Base-by-base conservation (phyloP, 345 rosid species). In the Syzygium oleosum region DNA sequence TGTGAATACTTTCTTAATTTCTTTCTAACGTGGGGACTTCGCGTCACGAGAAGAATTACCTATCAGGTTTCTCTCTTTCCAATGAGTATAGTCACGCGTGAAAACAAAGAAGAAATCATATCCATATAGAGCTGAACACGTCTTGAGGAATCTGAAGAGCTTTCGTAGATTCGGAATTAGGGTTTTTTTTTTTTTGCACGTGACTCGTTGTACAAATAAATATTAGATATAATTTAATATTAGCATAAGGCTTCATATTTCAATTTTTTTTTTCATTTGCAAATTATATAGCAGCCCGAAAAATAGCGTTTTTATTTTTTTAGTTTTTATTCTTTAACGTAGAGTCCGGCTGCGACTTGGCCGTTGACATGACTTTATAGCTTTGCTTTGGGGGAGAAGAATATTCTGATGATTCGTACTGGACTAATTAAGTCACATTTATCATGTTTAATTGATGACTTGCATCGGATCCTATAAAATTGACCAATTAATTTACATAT, bases 31-130 rank as follows among this genome's bases (percentile, higher is more conserved):
- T 23, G 61, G 7, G 25, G n/a, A 56, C 12, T 56, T 5, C 13
- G n/a, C 17, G n/a, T 23, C 13, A 0, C n/a, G 23, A 23, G 12
- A 56, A 1, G n/a, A 56, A 56, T 56, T 56, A 12, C n/a, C 12
- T 56, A 23, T 6, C 6, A 41, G 6, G 43, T 41, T 41, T 41
- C 43, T 41, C 43, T 41, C 43, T 41, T 41, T 41, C 43, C 6
- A 4, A 41, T 41, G 43, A 41, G 43, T 41, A 41, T 41, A 4
- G 43, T 41, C 43, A 41, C 43, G 3, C 43, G 5, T 41, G 43
- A 41, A 41, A 41, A 41, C 6, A 41, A 41, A 41, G 43, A 41
- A 41, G 43, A 41, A 41, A 41, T 41, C 6, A 41, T 41, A 41
- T 41, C 3, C 43, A 41, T 41, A 41, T 41, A 41, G 43, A 41